phyloP scores from a whole-genome alignment of 1,139 yeast species.

The Saccharomycopsis hybrid region DNA sequence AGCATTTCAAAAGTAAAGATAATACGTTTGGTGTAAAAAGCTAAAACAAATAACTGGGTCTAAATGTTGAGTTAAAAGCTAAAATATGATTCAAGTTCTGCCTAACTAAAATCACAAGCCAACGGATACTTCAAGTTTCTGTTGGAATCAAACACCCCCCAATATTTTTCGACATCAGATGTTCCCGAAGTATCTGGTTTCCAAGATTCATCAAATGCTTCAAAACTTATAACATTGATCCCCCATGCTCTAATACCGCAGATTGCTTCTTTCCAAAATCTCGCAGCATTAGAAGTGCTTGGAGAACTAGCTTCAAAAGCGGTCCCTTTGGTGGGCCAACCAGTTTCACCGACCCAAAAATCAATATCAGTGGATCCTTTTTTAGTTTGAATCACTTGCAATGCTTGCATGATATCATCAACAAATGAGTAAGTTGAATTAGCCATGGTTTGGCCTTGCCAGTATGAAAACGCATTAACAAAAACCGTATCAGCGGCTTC shows the following conservation, averaged over 20 bases:
- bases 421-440: slow-evolving; percentile 86
- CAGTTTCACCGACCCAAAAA: slow-evolving; percentile 98
- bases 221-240: slow-evolving; percentile 82
- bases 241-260: slow-evolving; percentile 97
- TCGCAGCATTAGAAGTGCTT: slow-evolving; percentile 61
- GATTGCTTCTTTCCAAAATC: slow-evolving; percentile 79
- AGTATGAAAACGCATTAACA: slow-evolving; percentile 95
- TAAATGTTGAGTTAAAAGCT: no score
- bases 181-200: slow-evolving; percentile 87
- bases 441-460: slow-evolving; percentile 89
- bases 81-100: no score
- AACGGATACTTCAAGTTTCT: slow-evolving; percentile 53
- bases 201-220: slow-evolving; percentile 95
- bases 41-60: no score
- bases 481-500: slow-evolving; percentile 75
- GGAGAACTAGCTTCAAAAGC: slow-evolving; percentile 54
- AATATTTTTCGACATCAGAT: slow-evolving; percentile 79
- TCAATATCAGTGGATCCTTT: slow-evolving; percentile 80
- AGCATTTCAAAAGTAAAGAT: no score
- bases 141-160: slow-evolving; percentile 77
- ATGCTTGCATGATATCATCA: slow-evolving; percentile 94
- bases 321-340: slow-evolving; percentile 94
- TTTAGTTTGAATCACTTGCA: slow-evolving; percentile 74
- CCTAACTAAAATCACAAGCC: slow-evolving; percentile 41
- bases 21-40: no score